Conservation (phyloP, 352 stramenopile species). For the Phytophthora fragariae region DNA sequence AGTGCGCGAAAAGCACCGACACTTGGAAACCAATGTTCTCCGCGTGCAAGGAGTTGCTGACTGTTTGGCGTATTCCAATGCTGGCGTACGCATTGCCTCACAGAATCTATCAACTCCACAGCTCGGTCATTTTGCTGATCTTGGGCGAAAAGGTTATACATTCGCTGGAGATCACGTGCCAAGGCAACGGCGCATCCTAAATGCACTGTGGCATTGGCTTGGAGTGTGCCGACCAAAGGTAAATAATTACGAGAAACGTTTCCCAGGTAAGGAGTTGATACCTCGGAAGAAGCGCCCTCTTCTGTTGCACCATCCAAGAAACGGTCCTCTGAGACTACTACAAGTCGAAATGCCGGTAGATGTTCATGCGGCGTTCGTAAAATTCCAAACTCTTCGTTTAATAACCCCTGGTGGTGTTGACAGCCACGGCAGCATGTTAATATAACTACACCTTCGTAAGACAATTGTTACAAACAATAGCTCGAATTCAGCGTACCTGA, state of each 20-base stretch:
- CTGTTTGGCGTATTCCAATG: conserved; percentile 51
- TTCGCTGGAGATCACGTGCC: conserved; percentile 41
- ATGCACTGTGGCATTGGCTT: conserved; percentile 46
- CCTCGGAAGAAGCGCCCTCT: not conserved
- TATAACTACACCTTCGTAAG: not conserved
- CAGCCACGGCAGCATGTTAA: not conserved
- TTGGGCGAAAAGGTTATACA: conserved; percentile 25
- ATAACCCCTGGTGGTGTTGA: conserved; percentile 30
- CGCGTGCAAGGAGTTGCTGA: conserved; percentile 43
- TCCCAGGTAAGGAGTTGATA: conserved; percentile 31
- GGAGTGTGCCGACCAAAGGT: conserved; percentile 24
- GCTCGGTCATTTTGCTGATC: not conserved
- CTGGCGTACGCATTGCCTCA: conserved; percentile 50
- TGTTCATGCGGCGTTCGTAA: conserved; percentile 40
- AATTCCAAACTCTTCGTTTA: conserved; percentile 11
- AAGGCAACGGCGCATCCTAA: conserved; percentile 43
- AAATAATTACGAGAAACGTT: conserved; percentile 46
- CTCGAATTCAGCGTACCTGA: conserved; percentile 25
- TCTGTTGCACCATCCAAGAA: conserved; percentile 30
- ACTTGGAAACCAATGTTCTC: conserved; percentile 52
- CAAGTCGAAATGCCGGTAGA: conserved; percentile 44
- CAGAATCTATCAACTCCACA: conserved; percentile 19
- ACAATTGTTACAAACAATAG: not conserved
- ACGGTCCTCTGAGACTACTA: conserved; percentile 34
- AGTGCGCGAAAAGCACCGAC: conserved; percentile 51